phyloP scores from a whole-genome alignment of 78 protist species.

The Dictyostelium firmibasis region DNA sequence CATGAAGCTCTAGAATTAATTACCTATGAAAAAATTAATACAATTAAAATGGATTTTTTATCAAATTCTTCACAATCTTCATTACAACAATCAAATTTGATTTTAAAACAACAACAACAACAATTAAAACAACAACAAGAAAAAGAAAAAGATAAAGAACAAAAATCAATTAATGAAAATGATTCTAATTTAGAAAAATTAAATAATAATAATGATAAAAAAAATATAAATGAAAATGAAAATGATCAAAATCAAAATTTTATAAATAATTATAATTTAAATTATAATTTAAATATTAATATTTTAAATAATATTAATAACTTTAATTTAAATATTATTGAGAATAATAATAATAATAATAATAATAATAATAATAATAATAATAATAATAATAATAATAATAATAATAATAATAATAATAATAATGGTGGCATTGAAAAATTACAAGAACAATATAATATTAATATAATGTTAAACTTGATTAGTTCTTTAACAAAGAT shows the following conservation, averaged over 20 bases:
- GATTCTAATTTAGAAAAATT: not conserved
- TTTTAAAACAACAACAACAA: not conserved
- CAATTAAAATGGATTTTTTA: constrained; percentile 54
- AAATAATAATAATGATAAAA: not conserved
- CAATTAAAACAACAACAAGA: not conserved
- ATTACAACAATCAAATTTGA: not conserved
- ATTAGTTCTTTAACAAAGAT: constrained; percentile 61
- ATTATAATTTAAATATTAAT: no score
- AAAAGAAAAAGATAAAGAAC: no score
- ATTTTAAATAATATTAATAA: not conserved
- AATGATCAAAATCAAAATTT: not conserved
- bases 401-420: not conserved
- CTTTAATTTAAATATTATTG: not conserved
- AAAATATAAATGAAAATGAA: not conserved
- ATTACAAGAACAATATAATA: constrained; percentile 9
- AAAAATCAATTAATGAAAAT: not conserved
- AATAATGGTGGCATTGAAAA: not conserved
- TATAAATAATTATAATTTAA: no score
- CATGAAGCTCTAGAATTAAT: constrained; percentile 70
- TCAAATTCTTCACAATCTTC: constrained; percentile 15
- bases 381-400: not conserved
- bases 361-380: not conserved
- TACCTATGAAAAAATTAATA: constrained; percentile 54
- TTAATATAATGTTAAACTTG: constrained; percentile 45
- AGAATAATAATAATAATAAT: not conserved